Percentiles rank a stretch among this genome's conserved stretches.
Evolutionary conservation across 1,139 yeast species (phyloP).

Genomic region (Sugiyamaella paludigena): DNA sequence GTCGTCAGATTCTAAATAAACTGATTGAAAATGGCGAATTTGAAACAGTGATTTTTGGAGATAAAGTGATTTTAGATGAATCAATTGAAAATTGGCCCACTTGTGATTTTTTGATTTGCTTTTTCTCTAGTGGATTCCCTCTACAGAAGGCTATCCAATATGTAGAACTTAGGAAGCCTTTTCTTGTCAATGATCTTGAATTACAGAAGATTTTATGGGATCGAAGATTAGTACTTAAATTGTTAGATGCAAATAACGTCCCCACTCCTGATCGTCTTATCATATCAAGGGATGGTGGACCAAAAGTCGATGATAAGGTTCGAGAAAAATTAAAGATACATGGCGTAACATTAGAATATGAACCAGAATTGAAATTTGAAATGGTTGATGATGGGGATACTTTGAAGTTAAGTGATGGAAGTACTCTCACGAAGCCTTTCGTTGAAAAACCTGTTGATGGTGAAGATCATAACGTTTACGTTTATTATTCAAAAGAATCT

Average conservation of each 20-base stretch:
- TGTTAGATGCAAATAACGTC: slow-evolving; percentile 79
- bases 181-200: slow-evolving; percentile 78
- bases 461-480: slow-evolving; percentile 95
- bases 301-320: slow-evolving; percentile 68
- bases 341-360: slow-evolving; percentile 56
- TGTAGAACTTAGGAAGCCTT: slow-evolving; percentile 87
- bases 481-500: slow-evolving; percentile 79
- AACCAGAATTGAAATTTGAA: slow-evolving; percentile 65
- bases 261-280: slow-evolving; percentile 87
- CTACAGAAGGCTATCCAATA: slow-evolving; percentile 91
- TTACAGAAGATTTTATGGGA: slow-evolving; percentile 97
- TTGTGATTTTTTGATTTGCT: slow-evolving; percentile 89
- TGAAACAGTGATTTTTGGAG: slow-evolving; percentile 96
- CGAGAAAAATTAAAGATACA: slow-evolving; percentile 54
- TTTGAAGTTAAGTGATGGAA: slow-evolving; percentile 65
- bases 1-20: slow-evolving; percentile 83
- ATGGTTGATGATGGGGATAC: slow-evolving; percentile 78
- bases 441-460: slow-evolving; percentile 99
- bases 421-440: slow-evolving; percentile 75
- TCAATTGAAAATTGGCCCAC: slow-evolving; percentile 95
- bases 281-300: slow-evolving; percentile 96
- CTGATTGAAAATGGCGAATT: slow-evolving; percentile 92
- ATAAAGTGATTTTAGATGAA: slow-evolving; percentile 93
- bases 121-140: slow-evolving; percentile 95
- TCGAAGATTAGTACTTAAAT: slow-evolving; percentile 77